Evolutionary conservation across 805 yeast species (phyloP).

Genomic region (Metschnikowia orientalis): DNA sequence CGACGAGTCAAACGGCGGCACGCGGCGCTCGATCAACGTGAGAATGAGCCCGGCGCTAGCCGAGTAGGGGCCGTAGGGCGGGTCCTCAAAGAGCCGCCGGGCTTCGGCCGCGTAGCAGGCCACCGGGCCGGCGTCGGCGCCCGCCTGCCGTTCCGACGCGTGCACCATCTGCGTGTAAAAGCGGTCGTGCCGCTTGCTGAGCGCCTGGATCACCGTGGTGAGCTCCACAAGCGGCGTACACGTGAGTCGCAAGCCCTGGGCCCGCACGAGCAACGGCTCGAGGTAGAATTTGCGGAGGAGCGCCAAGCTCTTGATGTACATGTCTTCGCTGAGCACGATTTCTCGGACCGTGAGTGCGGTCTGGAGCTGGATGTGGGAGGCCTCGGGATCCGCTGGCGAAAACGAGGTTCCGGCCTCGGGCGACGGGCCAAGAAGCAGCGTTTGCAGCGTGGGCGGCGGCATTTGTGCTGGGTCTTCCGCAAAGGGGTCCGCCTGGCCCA

Average conservation of each 20-base stretch:
- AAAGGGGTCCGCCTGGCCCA: no score
- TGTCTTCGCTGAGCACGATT: constrained; percentile 11
- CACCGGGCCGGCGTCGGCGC: background rate
- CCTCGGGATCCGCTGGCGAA: constrained; percentile 8
- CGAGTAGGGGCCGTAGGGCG: constrained; percentile 25
- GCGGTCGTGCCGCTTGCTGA: constrained; percentile 7
- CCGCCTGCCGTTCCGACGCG: background rate
- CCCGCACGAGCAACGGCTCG: constrained; percentile 11
- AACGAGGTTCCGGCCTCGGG: constrained; percentile 11
- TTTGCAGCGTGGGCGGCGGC: constrained; percentile 12
- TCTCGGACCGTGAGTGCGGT: constrained; percentile 9
- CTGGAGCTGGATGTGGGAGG: constrained; percentile 7
- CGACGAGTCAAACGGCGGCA: constrained; percentile 10
- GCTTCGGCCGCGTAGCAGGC: constrained; percentile 57
- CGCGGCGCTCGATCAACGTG: constrained; percentile 5
- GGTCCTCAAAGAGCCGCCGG: constrained; percentile 72
- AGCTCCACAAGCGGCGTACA: constrained; percentile 12
- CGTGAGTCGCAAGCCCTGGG: constrained; percentile 8
- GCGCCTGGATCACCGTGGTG: constrained; percentile 5
- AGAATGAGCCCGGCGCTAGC: constrained; percentile 11
- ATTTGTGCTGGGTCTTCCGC: constrained; percentile 9
- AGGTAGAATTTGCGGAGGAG: constrained; percentile 11
- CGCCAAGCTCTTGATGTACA: constrained; percentile 10
- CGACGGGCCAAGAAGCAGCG: constrained; percentile 2
- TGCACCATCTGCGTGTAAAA: constrained; percentile 6